Conservation (phyloP, 306 rosid species). For the Hippophae gyantsensis region DNA sequence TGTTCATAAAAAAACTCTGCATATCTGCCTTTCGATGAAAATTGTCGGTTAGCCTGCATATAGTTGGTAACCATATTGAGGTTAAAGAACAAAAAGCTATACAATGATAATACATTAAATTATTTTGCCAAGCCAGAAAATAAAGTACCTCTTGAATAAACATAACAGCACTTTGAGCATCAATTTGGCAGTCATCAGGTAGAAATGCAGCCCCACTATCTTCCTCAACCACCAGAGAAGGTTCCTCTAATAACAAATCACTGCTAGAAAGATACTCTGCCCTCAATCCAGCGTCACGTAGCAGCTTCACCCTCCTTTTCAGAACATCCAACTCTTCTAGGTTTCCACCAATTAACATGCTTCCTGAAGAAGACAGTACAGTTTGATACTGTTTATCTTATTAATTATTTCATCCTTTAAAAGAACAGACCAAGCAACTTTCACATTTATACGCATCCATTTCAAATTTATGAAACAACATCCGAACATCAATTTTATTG, state of each 20-base stretch:
- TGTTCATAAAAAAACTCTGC: conserved; percentile 72
- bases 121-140: not conserved
- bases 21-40: conserved; percentile 58
- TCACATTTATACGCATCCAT: not conserved
- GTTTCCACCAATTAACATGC: conserved; percentile 66
- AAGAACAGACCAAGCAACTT: not conserved
- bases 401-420: not conserved
- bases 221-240: conserved; percentile 49
- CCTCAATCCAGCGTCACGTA: conserved; percentile 55
- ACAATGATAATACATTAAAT: not conserved
- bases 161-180: conserved; percentile 56
- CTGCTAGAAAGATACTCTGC: conserved; percentile 50
- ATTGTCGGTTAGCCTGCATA: conserved; percentile 55
- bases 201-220: conserved; percentile 63
- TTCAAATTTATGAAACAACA: not conserved
- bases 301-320: conserved; percentile 46
- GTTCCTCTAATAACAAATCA: conserved; percentile 61
- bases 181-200: conserved; percentile 79
- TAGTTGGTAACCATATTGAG: conserved; percentile 9
- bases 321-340: conserved; percentile 44
- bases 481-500: not conserved
- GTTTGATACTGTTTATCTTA: conserved; percentile 2
- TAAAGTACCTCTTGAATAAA: conserved; percentile 51
- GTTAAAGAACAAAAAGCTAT: conserved; percentile 1
- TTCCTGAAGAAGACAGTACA: conserved; percentile 39